phyloP scores from a whole-genome alignment of 257 asterid genomes.

The Solanum chiquidenum region DNA sequence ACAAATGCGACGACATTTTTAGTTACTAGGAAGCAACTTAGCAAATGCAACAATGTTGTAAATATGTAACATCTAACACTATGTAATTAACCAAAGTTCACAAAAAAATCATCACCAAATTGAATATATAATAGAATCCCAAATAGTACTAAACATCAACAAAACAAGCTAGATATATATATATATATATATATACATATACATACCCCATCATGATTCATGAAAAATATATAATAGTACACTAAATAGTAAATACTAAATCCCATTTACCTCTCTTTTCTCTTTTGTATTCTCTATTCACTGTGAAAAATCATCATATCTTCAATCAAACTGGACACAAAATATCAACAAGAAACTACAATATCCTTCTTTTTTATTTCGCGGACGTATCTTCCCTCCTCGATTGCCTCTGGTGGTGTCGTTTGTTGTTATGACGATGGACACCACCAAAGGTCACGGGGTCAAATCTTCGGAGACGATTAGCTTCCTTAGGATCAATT shows the following conservation, averaged over 20 bases:
- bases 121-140: neutral
- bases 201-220: neutral
- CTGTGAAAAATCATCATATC: conserved; percentile 7
- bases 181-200: no score
- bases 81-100: neutral
- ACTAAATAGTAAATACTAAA: neutral
- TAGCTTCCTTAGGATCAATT: conserved; percentile 42
- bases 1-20: neutral
- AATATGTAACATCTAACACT: neutral
- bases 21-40: rapidly evolving
- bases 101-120: neutral
- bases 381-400: conserved; percentile 4
- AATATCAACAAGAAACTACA: neutral
- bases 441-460: conserved; percentile 57
- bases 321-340: neutral
- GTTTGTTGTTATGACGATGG: conserved; percentile 29
- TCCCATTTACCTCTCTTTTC: neutral
- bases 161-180: neutral
- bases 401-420: conserved; percentile 31
- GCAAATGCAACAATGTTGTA: neutral
- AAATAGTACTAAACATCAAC: neutral
- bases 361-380: conserved; percentile 13
- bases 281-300: conserved; percentile 28
- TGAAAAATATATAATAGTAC: neutral
- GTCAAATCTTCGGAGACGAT: conserved; percentile 42